Conservation (phyloP, 441 rosid genomes). For the Gossypium davidsonii region DNA sequence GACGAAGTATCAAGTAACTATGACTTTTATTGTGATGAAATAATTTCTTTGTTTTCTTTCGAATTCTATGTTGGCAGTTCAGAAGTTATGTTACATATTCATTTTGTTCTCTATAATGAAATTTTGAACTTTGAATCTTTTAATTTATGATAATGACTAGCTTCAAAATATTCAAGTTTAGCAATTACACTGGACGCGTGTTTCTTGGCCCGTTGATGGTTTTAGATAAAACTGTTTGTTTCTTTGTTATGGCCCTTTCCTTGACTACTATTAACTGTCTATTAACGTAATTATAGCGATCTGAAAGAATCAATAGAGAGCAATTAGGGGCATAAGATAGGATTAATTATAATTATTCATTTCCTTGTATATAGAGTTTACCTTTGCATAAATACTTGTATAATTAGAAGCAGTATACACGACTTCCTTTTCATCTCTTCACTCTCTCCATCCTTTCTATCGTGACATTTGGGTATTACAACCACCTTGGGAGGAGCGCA, state of each 20-base stretch:
- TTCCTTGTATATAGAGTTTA: not conserved
- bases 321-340: not conserved
- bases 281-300: not conserved
- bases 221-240: not conserved
- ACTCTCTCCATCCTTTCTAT: not conserved
- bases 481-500: not conserved
- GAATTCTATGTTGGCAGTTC: not conserved
- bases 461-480: not conserved
- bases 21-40: not conserved
- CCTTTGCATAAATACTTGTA: not conserved
- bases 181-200: not conserved
- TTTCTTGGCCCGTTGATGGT: not conserved
- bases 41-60: not conserved
- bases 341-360: not conserved
- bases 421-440: not conserved
- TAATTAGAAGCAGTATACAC: not conserved
- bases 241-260: not conserved
- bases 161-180: not conserved
- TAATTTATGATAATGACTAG: not conserved
- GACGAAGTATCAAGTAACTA: not conserved
- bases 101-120: not conserved
- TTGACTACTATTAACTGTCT: not conserved
- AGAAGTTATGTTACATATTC: not conserved
- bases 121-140: not conserved
- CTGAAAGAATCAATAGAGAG: not conserved